Conservation (phyloP, 352 stramenopile species). For the Phytophthora cajani region DNA sequence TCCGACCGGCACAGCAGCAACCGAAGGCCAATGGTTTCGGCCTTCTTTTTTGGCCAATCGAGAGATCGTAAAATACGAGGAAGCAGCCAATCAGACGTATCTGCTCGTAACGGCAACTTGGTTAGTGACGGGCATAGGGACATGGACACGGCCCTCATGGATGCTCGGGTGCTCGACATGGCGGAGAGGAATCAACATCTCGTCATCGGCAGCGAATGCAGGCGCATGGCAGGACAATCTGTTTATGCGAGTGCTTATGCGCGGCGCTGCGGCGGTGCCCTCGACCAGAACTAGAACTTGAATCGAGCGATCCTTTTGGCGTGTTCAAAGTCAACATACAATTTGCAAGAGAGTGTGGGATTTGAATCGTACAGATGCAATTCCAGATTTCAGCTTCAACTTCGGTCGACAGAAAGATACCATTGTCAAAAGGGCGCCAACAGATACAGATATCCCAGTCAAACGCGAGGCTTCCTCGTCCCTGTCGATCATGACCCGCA, state of each 20-base stretch:
- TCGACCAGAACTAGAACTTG: background rate
- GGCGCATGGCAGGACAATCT: too few relatives aligned
- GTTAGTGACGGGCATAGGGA: background rate
- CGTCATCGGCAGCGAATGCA: too few relatives aligned
- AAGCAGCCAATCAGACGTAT: slow-evolving; percentile 25
- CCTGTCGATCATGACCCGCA: slow-evolving; percentile 14
- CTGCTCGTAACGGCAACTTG: background rate
- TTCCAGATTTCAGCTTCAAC: slow-evolving; percentile 19
- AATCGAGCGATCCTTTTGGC: background rate
- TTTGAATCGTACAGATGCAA: background rate
- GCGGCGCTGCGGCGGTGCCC: too few relatives aligned
- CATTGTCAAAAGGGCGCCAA: slow-evolving; percentile 9
- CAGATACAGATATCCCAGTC: slow-evolving; percentile 18
- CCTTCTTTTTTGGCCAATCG: slow-evolving; percentile 53
- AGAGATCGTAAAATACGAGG: background rate
- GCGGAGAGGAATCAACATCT: too few relatives aligned
- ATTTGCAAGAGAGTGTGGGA: background rate
- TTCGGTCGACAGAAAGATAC: slow-evolving; percentile 34
- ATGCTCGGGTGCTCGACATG: too few relatives aligned
- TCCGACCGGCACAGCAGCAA: slow-evolving; percentile 5
- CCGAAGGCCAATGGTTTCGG: slow-evolving; percentile 55
- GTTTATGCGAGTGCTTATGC: too few relatives aligned
- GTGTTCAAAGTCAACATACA: slow-evolving; percentile 7
- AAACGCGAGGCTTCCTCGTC: slow-evolving; percentile 6
- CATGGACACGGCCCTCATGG: background rate